Evolutionary conservation across 129 eudicot species (phyloP), one percentile per base, ranked within the genome.

Genomic region (Rutidosis leptorrhynchoides): DNA sequence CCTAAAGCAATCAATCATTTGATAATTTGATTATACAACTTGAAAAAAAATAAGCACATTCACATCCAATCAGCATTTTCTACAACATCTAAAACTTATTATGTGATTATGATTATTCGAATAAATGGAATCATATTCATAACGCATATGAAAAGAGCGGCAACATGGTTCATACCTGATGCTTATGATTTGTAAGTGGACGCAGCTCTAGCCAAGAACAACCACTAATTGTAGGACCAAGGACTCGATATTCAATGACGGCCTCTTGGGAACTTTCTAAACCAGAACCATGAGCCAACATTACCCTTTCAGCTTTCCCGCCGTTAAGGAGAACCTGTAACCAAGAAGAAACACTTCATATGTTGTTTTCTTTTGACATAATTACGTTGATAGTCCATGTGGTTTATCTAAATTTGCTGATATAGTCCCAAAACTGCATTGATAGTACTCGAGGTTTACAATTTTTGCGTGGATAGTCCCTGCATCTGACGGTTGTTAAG

Each of bases 131-230:
- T 28, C 28, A 66, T 27, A 45, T 48, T 46, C n/a, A 16, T 10
- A 19, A 5, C 6, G 46, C 60, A 49, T 46, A 66, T 32, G 27
- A 33, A 62, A 62, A 72, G 16, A 51, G 22, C 6, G 55, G 26
- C 17, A 46, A 61, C 49, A 51, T 71, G 64, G 35, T 29, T 26
- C 58, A 24, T 77, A 91, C 96, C 90, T 92, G 98, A 83, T 92
- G 95, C 74, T 88, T 92, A 67, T 84, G 73, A 75, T 85, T 83
- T 16, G 98, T 92, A 61, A 62, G 89, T 2, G 98, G 96, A 7
- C 81, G 80, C 70, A 92, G 72, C 78, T 92, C 98, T 43, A 91
- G 69, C 97, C 97, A 91, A 28, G 97, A 91, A 72, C 97, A 91
- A 32, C 97, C 97, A 78, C 81, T 92, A 15, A 92, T 88, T 59